Percentiles rank a stretch among this genome's conserved stretches.
Evolutionary conservation across 768 basidiomycete genomes (phyloP).

Genomic region (Tulasnella sp.): DNA sequence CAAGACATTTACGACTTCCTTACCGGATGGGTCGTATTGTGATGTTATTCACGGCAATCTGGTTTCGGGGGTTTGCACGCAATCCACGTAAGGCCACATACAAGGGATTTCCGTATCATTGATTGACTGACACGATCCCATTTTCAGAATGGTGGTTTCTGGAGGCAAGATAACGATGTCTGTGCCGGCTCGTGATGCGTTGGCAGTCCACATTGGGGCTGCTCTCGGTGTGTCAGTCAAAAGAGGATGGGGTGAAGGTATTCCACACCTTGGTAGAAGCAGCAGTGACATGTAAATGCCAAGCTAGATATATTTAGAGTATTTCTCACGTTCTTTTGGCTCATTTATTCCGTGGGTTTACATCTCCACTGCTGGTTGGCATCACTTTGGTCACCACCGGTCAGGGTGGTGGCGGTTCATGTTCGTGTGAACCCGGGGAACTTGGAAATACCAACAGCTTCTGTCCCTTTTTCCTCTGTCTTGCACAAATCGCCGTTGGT

Average conservation of each 20-base stretch:
- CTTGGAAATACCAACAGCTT: neutral
- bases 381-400: neutral
- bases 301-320: neutral
- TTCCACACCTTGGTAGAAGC: neutral
- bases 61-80: slow-evolving; percentile 41
- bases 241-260: neutral
- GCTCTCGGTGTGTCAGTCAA: neutral
- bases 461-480: neutral
- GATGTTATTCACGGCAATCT: slow-evolving; percentile 52
- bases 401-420: neutral
- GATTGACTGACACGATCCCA: neutral
- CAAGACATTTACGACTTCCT: slow-evolving; percentile 47
- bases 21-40: slow-evolving; percentile 54
- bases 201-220: slow-evolving; percentile 24
- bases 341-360: neutral
- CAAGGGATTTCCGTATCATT: neutral
- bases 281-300: neutral
- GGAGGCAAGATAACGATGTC: slow-evolving; percentile 41
- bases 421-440: neutral
- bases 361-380: neutral
- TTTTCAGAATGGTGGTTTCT: slow-evolving; percentile 41
- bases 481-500: neutral
- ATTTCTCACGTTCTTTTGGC: neutral
- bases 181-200: slow-evolving; percentile 44
- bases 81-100: slow-evolving; percentile 40